Conservation (phyloP, 768 basidiomycete species). For the Auricularia auricula-judae region DNA sequence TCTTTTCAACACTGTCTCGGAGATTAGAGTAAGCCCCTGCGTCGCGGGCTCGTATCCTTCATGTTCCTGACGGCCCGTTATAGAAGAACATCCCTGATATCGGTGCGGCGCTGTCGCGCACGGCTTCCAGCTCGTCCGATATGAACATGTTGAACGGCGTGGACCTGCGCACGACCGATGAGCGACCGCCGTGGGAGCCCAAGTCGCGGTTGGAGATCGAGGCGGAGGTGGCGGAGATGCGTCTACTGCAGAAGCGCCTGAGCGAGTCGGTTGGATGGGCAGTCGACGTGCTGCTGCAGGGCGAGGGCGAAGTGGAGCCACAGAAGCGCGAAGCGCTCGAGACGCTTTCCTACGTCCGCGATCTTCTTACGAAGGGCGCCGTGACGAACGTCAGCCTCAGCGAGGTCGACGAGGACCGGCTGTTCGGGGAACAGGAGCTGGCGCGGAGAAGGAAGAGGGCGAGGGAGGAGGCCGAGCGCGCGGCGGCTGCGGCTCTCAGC, state of each 20-base stretch:
- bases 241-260: constrained; percentile 47
- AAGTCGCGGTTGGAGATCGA: constrained; percentile 61
- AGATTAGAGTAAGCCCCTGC: constrained; percentile 46
- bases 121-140: constrained; percentile 28
- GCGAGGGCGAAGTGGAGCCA: constrained; percentile 33
- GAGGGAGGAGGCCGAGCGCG: constrained; percentile 7
- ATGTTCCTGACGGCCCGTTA: constrained; percentile 6
- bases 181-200: constrained; percentile 60
- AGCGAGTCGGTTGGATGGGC: constrained; percentile 67
- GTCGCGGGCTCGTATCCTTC: constrained; percentile 2
- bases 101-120: constrained; percentile 52
- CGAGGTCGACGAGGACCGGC: constrained; percentile 53
- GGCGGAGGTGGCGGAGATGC: constrained; percentile 44
- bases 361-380: constrained; percentile 46
- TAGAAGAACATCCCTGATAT: constrained; percentile 83
- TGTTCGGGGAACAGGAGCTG: constrained; percentile 45
- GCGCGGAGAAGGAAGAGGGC: constrained; percentile 21
- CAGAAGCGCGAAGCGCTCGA: constrained; percentile 55
- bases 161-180: constrained; percentile 22
- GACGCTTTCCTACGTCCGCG: constrained; percentile 65
- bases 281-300: constrained; percentile 52
- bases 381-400: constrained; percentile 13
- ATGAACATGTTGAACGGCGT: not conserved
- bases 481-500: not conserved
- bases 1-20: constrained; percentile 67